Conservation (phyloP, 345 rosid species). For the Hirschfeldia incana region DNA sequence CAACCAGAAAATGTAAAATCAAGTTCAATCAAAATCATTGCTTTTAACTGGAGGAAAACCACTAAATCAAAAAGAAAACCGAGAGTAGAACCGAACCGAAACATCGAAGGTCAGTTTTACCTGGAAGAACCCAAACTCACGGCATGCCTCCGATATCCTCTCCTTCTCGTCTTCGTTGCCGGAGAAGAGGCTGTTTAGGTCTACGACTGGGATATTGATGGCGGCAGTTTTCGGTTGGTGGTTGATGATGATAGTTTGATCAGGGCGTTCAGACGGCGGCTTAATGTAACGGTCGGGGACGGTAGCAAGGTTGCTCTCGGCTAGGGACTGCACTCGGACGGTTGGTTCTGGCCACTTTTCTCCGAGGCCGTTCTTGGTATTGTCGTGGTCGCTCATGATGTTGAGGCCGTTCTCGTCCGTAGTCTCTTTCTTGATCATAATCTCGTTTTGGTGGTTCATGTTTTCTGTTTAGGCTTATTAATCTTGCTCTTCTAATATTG, state of each 20-base stretch:
- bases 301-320: slow-evolving; percentile 47
- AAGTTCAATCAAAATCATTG: background rate
- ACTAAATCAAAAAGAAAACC: background rate
- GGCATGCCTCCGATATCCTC: slow-evolving; percentile 55
- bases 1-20: background rate
- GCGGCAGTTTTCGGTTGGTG: slow-evolving; percentile 4
- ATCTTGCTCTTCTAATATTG: slow-evolving; percentile 10
- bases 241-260: slow-evolving; percentile 35
- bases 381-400: slow-evolving; percentile 5
- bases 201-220: slow-evolving; percentile 70
- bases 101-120: slow-evolving; percentile 18
- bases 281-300: slow-evolving; percentile 75
- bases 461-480: background rate
- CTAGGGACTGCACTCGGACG: slow-evolving; percentile 85
- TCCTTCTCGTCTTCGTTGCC: slow-evolving; percentile 33
- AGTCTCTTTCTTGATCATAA: background rate
- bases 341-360: slow-evolving; percentile 95
- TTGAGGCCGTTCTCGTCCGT: slow-evolving; percentile 9
- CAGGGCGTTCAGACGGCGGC: slow-evolving; percentile 33
- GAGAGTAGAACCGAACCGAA: background rate
- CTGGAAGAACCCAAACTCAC: slow-evolving; percentile 89
- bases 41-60: background rate
- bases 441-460: slow-evolving; percentile 17
- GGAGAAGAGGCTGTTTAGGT: slow-evolving; percentile 47
- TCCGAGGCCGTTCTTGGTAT: slow-evolving; percentile 2